phyloP scores from a whole-genome alignment of 768 basidiomycete species.

The Tricholoma bakamatsutake region DNA sequence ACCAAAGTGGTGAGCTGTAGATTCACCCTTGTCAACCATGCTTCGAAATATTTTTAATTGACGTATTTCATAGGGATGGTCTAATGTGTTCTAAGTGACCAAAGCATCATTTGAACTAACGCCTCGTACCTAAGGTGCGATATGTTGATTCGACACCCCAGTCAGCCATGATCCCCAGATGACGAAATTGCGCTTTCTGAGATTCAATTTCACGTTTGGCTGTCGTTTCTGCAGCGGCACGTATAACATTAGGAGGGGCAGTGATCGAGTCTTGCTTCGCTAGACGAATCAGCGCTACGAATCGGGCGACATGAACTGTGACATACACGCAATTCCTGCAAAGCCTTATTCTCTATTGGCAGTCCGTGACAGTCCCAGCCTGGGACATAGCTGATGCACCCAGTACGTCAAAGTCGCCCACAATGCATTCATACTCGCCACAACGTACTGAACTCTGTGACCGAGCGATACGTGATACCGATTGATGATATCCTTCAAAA shows the following conservation, averaged over 20 bases:
- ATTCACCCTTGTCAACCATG: constrained; percentile 80
- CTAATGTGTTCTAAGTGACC: constrained; percentile 31
- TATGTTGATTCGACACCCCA: constrained; percentile 74
- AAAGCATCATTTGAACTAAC: not conserved
- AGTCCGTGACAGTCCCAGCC: constrained; percentile 99
- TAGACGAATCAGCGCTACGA: not conserved
- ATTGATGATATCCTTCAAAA: constrained; percentile 93
- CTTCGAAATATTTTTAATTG: constrained; percentile 80
- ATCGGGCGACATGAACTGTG: not conserved
- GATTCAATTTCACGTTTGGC: constrained; percentile 68
- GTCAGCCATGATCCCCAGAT: constrained; percentile 89
- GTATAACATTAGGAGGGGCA: constrained; percentile 56
- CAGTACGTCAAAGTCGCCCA: not conserved
- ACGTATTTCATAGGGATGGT: constrained; percentile 81
- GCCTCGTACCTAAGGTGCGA: constrained; percentile 67
- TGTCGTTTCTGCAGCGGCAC: constrained; percentile 62
- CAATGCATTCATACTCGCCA: not conserved
- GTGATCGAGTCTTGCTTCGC: constrained; percentile 49
- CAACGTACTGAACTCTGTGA: constrained; percentile 69
- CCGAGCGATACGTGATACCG: constrained; percentile 81
- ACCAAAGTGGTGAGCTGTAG: not conserved
- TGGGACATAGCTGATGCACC: constrained; percentile 69
- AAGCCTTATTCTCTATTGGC: constrained; percentile 92
- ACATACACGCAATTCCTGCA: constrained; percentile 67
- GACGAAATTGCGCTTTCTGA: constrained; percentile 75